These are phyloP conservation scores for Trametes coccinea DNA, from an alignment of 768 basidiomycete genomes.

Conservation along the genomic window DNA sequence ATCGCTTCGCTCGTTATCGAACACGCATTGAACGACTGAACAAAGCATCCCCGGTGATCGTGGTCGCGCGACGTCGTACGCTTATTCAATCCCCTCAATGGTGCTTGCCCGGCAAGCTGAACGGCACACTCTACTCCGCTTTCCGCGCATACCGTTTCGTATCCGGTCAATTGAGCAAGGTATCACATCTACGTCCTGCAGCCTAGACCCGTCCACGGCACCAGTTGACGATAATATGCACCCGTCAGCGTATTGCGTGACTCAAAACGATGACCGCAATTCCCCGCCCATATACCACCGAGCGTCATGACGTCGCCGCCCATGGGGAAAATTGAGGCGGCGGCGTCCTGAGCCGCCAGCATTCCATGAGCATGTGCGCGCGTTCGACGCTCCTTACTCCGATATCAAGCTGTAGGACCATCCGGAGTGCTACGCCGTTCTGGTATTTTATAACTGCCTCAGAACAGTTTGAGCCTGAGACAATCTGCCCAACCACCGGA, in stretches of 20 bases:
- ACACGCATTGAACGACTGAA: not conserved
- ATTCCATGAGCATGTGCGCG: too few species aligned
- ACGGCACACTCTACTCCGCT: not conserved
- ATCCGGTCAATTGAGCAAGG: not conserved
- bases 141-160: not conserved
- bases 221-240: not conserved
- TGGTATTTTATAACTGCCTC: too few species aligned
- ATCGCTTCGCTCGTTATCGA: not conserved
- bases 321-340: too few species aligned
- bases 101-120: not conserved
- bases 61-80: slow-evolving; percentile 2
- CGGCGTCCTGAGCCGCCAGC: too few species aligned
- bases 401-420: too few species aligned
- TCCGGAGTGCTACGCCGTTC: too few species aligned
- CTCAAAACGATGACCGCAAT: not conserved
- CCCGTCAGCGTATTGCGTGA: not conserved
- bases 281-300: not conserved
- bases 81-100: not conserved
- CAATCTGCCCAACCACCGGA: too few species aligned
- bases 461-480: too few species aligned
- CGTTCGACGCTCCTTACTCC: too few species aligned
- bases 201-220: not conserved
- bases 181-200: not conserved
- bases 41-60: not conserved
- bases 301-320: not conserved